Evolutionary conservation across 768 basidiomycete genomes (phyloP), one percentile per base, ranked within the genome.

Genomic region (Roridomyces roridus): DNA sequence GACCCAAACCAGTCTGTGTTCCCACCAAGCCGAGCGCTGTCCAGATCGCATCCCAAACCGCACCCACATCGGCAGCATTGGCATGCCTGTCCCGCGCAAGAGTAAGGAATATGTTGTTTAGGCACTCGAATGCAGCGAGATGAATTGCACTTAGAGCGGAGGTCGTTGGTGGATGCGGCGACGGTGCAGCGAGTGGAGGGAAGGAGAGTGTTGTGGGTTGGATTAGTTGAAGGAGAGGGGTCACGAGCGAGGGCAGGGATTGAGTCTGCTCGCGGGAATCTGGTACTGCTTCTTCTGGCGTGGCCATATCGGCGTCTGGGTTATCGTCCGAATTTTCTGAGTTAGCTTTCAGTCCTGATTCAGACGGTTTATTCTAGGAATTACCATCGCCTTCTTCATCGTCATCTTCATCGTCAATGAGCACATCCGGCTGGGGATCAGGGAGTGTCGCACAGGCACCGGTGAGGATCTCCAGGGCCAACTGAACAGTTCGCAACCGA

Each of bases 381-480:
- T 17, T 20, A 26, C 26, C 73, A 10, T 74, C 70, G 12, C 68
- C 65, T n/a, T 67, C 72, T 20, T 72, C 66, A 34, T 60, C 71
- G 50, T 67, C 71, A 6, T 70, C 73, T 36, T 63, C 65, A 51
- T 67, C 69, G 29, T 74, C 74, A 11, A 71, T 71, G 17, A 69
- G 68, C 0, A 66, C 60, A 25, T 68, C 71, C 40, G 78, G 74
- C 50, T 87, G 85, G 17, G 89, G 85, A 64, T 94, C 92, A 5
- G 92, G 92, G 36, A 97, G 74, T 6, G 87, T 92, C 18, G 94
- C 94, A 68, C 92, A 97, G n/a, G 83, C 77, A 26, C 89, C 89
- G 0, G 94, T 96, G 59, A 97, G 71, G 45, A 97, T 85, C 73
- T 98, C 95, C 24, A 97, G 77, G n/a, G 89, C 85, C 28, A 95